Conservation (phyloP, 495 filamentous ascomycete genomes). For the Saxispiralis lemnorum region DNA sequence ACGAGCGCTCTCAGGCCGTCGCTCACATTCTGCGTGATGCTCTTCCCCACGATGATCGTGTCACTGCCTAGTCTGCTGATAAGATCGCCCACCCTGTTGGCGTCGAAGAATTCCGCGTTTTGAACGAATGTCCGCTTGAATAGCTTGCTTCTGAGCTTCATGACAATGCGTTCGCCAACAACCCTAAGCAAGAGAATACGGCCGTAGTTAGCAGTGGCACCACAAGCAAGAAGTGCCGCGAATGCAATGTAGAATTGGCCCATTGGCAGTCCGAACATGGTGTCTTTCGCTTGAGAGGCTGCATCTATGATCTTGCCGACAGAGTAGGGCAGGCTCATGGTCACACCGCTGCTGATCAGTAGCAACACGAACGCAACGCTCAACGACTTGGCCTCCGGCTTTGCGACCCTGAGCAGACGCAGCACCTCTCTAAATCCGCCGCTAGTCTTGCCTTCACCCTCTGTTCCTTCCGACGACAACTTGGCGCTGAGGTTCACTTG, state of each 20-base stretch:
- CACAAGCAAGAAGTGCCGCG: conserved; percentile 44
- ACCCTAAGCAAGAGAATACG: conserved; percentile 88
- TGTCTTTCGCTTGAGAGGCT: conserved; percentile 43
- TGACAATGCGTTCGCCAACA: conserved; percentile 84
- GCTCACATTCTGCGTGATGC: conserved; percentile 91
- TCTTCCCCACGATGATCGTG: conserved; percentile 93
- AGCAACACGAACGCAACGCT: conserved; percentile 63
- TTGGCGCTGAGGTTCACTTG: conserved; percentile 78
- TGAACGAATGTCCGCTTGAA: conserved; percentile 82
- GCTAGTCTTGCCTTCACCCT: conserved; percentile 37
- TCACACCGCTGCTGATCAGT: conserved; percentile 70
- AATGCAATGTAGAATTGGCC: conserved; percentile 64
- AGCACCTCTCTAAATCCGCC: conserved; percentile 56
- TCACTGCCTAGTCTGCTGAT: conserved; percentile 91
- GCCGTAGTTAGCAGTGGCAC: conserved; percentile 79
- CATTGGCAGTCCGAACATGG: conserved; percentile 54
- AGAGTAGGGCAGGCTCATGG: conserved; percentile 88
- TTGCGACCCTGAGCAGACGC: conserved; percentile 75
- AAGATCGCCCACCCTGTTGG: conserved; percentile 86
- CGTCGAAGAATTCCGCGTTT: conserved; percentile 97
- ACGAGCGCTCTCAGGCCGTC: conserved; percentile 80
- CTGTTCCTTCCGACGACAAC: conserved; percentile 60
- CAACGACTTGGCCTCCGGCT: conserved; percentile 66
- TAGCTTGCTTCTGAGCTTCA: conserved; percentile 70
- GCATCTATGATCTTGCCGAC: conserved; percentile 90